A percentile compares a stretch with the other conserved stretches of the same genome.
These are phyloP conservation scores for Asterophora parasitica DNA, from an alignment of 768 basidiomycete species.

Conservation along the genomic window DNA sequence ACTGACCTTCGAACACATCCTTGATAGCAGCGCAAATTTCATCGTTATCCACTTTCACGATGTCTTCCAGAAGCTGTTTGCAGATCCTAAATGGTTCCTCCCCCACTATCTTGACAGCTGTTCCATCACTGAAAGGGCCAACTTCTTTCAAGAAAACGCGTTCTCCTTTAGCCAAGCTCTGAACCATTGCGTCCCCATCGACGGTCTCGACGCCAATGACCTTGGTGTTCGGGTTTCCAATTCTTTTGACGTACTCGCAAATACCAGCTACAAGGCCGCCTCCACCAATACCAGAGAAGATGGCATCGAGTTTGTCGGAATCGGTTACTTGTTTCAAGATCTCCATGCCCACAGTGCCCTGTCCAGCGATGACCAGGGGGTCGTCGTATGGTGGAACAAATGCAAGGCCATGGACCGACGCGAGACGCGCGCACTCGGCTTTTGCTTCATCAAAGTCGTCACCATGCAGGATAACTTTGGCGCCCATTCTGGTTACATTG, in stretches of 20 bases:
- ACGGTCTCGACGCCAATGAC: slow-evolving; percentile 91
- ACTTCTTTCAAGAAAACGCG: slow-evolving; percentile 84
- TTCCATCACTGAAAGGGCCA: slow-evolving; percentile 96
- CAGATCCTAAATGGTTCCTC: slow-evolving; percentile 94
- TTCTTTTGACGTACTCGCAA: slow-evolving; percentile 86
- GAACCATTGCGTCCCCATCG: slow-evolving; percentile 92
- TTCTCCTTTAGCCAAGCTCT: slow-evolving; percentile 75
- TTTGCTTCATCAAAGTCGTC: slow-evolving; percentile 96
- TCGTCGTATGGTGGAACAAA: slow-evolving; percentile 98
- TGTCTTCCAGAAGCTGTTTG: slow-evolving; percentile 72
- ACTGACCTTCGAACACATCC: slow-evolving; percentile 92
- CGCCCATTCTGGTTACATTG: slow-evolving; percentile 91
- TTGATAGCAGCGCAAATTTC: slow-evolving; percentile 99
- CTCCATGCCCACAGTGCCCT: slow-evolving; percentile 93
- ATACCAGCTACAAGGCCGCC: slow-evolving; percentile 93
- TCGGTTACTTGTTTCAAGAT: slow-evolving; percentile 84
- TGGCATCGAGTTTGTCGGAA: slow-evolving; percentile 71
- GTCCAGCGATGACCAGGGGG: slow-evolving; percentile 94
- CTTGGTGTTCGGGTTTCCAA: slow-evolving; percentile 78
- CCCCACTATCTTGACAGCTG: slow-evolving; percentile 93
- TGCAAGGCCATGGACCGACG: slow-evolving; percentile 65
- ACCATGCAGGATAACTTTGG: slow-evolving; percentile 91
- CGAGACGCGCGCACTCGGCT: slow-evolving; percentile 85
- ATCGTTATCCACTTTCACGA: slow-evolving; percentile 88
- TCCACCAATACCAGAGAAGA: slow-evolving; percentile 92